Base-by-base conservation (phyloP, 371 early-diverging fungal genomes). In the Mucor velutinosus region DNA sequence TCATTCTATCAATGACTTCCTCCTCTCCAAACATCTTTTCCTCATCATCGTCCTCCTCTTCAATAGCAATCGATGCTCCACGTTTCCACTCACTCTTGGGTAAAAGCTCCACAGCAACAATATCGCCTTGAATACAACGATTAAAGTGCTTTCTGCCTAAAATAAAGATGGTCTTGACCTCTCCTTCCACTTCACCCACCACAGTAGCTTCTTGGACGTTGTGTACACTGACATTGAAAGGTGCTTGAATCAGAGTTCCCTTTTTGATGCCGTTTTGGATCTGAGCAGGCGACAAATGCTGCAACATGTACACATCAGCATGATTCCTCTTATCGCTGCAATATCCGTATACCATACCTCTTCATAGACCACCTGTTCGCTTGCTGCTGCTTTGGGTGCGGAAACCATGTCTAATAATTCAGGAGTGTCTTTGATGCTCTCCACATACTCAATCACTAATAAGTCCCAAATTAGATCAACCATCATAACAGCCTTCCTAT, bases 361-460 rank as follows among this genome's bases (percentile, higher is more conserved):
- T 19, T 83, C 84, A 67, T 89, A 92, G 1, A 81, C 75, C 53
- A 85, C 63, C 47, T 80, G 73, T 21, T 86, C 82, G 45, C 82
- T 83, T 14, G 72, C 60, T 47, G 68, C 75, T 33, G 76, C 77
- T 35, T 84, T 86, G 11, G 86, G 83, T 14, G 88, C 82, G 30
- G 93, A 89, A 51, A 97, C 81, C 93, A 97, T 94, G 68, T 97
- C 98, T 51, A 92, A 69, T 27, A 97, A 84, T 73, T 97, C 95
- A 3, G 95, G 93, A 47, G 85, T 72, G 66, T 87, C 88, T 17
- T 68, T 80, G 53, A 81, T 74, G 0, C 76, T 69, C 58, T 76
- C 76, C 0, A 85, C 84, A 72, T 89, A 90, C 37, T 86, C 73
- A 32, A 74, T 75, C 14, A 85, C 86, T 87, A 65, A 21, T 60